Conservation (phyloP, 2,329 filamentous ascomycete species). For the Penicillium psychrosexuale region DNA sequence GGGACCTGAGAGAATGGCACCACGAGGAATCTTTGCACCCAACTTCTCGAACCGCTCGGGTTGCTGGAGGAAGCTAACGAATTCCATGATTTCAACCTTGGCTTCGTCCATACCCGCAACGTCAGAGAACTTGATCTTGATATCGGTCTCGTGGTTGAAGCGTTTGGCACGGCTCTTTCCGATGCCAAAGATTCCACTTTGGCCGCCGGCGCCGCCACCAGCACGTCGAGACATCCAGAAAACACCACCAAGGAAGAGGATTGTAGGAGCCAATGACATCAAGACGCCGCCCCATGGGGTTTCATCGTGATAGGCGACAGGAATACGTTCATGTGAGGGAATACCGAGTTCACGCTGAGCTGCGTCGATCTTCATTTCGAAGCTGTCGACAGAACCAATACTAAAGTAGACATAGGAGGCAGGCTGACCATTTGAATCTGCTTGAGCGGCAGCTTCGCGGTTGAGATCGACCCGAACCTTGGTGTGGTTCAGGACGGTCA, state of each 20-base stretch:
- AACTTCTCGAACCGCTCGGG: constrained; percentile 89
- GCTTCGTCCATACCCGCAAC: constrained; percentile 98
- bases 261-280: constrained; percentile 78
- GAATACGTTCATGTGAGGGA: constrained; percentile 82
- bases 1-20: constrained; percentile 93
- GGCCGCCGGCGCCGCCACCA: constrained; percentile 61
- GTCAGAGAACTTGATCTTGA: constrained; percentile 96
- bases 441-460: constrained; percentile 65
- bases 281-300: constrained; percentile 69
- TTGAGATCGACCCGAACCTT: constrained; percentile 78
- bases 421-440: constrained; percentile 67
- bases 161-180: constrained; percentile 93
- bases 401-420: constrained; percentile 88
- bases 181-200: constrained; percentile 87
- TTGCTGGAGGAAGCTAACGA: constrained; percentile 93
- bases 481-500: constrained; percentile 74
- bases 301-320: constrained; percentile 80
- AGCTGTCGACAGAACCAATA: constrained; percentile 90
- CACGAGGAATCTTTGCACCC: constrained; percentile 95
- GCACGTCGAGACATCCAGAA: constrained; percentile 77
- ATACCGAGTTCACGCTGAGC: constrained; percentile 86
- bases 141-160: constrained; percentile 93
- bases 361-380: constrained; percentile 82
- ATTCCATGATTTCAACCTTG: constrained; percentile 98
- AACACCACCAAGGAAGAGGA: constrained; percentile 79